phyloP scores from a whole-genome alignment of 1,139 yeast genomes.

The Taphrina confusa region DNA sequence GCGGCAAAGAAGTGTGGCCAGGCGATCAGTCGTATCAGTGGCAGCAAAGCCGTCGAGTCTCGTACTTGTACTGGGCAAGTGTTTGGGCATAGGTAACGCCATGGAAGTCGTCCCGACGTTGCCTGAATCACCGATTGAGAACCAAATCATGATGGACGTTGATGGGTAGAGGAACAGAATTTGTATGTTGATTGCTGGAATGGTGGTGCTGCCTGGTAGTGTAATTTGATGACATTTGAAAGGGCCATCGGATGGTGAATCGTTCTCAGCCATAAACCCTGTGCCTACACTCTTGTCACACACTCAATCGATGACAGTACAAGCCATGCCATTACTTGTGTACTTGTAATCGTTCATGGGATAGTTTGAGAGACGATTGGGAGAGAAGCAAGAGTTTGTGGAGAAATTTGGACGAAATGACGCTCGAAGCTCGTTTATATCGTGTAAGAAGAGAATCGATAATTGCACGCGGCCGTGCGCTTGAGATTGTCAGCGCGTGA shows the following conservation, averaged over 20 bases:
- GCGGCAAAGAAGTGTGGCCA: slow-evolving; percentile 16
- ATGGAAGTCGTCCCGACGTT: slow-evolving; percentile 19
- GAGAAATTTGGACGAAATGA: too few relatives aligned
- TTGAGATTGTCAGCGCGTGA: too few relatives aligned
- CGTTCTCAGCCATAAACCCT: neutral
- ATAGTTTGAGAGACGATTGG: too few relatives aligned
- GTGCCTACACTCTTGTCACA: too few relatives aligned
- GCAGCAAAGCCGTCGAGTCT: slow-evolving; percentile 17
- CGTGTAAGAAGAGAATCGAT: too few relatives aligned
- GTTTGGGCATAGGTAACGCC: slow-evolving; percentile 23
- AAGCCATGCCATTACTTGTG: too few relatives aligned
- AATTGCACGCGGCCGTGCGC: too few relatives aligned
- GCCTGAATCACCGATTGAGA: slow-evolving; percentile 15
- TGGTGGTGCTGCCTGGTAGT: slow-evolving; percentile 1
- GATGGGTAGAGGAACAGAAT: slow-evolving; percentile 32
- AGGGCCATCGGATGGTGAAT: neutral
- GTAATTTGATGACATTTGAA: slow-evolving; percentile 15
- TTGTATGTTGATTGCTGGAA: slow-evolving; percentile 21
- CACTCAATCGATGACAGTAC: too few relatives aligned
- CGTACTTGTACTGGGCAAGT: slow-evolving; percentile 20
- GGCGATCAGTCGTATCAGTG: slow-evolving; percentile 25
- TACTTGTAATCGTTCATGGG: too few relatives aligned
- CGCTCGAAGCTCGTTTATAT: too few relatives aligned
- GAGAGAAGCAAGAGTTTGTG: too few relatives aligned
- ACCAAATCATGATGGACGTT: slow-evolving; percentile 33